Base-by-base conservation (phyloP, 345 rosid genomes). In the Gossypium turneri region DNA sequence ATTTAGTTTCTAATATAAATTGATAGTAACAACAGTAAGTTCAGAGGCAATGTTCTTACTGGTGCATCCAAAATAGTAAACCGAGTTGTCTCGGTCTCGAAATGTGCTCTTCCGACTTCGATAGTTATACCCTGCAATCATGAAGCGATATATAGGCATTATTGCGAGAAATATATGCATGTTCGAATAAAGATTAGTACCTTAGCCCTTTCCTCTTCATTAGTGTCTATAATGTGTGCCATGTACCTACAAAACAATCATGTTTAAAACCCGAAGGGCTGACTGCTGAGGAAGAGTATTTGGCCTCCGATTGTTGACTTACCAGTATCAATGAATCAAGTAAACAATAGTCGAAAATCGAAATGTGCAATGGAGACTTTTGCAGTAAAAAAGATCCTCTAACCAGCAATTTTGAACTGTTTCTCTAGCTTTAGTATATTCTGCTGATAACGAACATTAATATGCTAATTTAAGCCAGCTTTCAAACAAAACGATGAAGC, bases 61-160 rank as follows among this genome's bases (percentile, higher is more conserved):
- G 99, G 99, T 45, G 99, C 99, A 88, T 96, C 98, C 81, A 96
- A 90, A 86, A 93, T 93, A 64, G 99, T 96, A 82, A 93, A 96
- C 82, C 99, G 89, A 17, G 99, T 89, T 69, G 82, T 87, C 86
- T 88, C 92, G 1, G 98, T 96, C 84, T 96, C 97, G 85, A 96
- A 93, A 79, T 92, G 85, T 15, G 98, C 99, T 82, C 98, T 89
- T 85, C 99, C 99, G 87, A 93, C 98, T 84, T 96, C 99, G 41
- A 96, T 98, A 0, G 99, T 96, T 85, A 81, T 96, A n/a, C 99
- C 99, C 99, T 93, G 77, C 61, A 87, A 59, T 67, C 12, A 77
- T 4, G 41, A 34, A 34, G 41, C 41, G 41, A 34, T 34, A 34
- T 34, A 51, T 25, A 78, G 9, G n/a, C 61, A 52, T 43, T 9